Evolutionary conservation across 257 asterid genomes (phyloP).

Genomic region (Coffea canephora): DNA sequence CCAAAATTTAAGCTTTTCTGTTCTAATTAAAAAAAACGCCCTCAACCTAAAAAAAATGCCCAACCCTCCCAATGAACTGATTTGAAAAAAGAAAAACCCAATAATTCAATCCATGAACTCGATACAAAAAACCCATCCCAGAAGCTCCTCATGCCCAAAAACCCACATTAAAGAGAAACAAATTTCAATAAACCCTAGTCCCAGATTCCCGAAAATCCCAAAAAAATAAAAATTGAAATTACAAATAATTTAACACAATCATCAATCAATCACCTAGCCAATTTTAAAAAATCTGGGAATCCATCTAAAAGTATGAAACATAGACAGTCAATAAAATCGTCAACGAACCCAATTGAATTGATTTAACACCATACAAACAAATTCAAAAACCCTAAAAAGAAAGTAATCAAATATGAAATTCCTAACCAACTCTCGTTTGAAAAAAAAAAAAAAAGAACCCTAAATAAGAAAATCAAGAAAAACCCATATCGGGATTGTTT

Average conservation of each 20-base stretch:
- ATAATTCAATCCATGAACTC: not conserved
- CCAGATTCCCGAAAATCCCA: slow-evolving; percentile 17
- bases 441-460: slow-evolving; percentile 11
- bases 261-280: not conserved
- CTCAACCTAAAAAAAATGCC: not conserved
- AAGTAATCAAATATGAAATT: slow-evolving; percentile 10
- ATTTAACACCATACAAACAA: not conserved
- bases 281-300: not conserved
- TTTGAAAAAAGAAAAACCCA: not conserved
- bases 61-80: slow-evolving; percentile 13
- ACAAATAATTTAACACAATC: slow-evolving; percentile 6
- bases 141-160: slow-evolving; percentile 15
- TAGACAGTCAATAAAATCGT: not conserved
- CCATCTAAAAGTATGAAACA: not conserved
- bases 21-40: not conserved
- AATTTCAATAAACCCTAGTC: slow-evolving; percentile 41
- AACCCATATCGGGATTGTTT: not conserved
- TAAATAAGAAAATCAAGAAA: slow-evolving; percentile 4
- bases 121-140: slow-evolving; percentile 18
- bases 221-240: slow-evolving; percentile 14
- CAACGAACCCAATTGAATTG: slow-evolving; percentile 5
- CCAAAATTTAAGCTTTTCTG: not conserved
- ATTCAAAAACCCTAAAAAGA: slow-evolving; percentile 12
- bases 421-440: slow-evolving; percentile 17
- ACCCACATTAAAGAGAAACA: slow-evolving; percentile 18